Evolutionary conservation across 331 rosid genomes (phyloP), one percentile per base, ranked within the genome.

Genomic region (Malus hybrid): DNA sequence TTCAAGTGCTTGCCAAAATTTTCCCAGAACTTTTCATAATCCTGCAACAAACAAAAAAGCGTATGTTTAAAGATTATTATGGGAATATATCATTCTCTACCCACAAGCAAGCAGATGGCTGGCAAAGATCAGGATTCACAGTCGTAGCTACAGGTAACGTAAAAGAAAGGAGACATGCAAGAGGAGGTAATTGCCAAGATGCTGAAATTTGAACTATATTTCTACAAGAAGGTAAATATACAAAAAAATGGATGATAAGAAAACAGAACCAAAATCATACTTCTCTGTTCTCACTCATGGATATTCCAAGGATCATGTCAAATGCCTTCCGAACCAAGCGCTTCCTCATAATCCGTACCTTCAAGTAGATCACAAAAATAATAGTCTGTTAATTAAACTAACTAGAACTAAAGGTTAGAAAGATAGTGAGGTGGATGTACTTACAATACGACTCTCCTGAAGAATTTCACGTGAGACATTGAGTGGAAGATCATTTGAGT

Each of bases 401-500:
- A 7, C 5, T 9, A 5, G n/a, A 62, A 18, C 55, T 36, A 28
- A 70, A 75, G 22, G 32, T 28, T 71, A 32, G 10, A 83, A 69
- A 54, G 39, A 70, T 2, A 64, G 29, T 8, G 24, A 15, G 55
- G n/a, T 27, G 75, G 54, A 68, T 71, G 44, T 63, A 81, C 99
- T 84, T 86, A 95, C 99, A 46, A 95, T 81, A 70, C 97, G 92
- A 76, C 98, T 95, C 80, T 95, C 99, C 87, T 95, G 99, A 83
- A 92, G 99, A 83, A 95, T 90, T 84, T 95, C 99, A 71, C 98
- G 97, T 10, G 99, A 95, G 71, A 92, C 97, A 76, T 95, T 95
- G 78, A 95, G 98, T 57, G 99, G 99, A 78, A 95, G 99, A 81
- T 92, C 98, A 81, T 90, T 87, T 1, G 99, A 95, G 81, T 95